A percentile compares a stretch with the other conserved stretches of the same genome.
Evolutionary conservation across 2,329 filamentous ascomycete genomes (phyloP).

Genomic region (Colletotrichum sp.): DNA sequence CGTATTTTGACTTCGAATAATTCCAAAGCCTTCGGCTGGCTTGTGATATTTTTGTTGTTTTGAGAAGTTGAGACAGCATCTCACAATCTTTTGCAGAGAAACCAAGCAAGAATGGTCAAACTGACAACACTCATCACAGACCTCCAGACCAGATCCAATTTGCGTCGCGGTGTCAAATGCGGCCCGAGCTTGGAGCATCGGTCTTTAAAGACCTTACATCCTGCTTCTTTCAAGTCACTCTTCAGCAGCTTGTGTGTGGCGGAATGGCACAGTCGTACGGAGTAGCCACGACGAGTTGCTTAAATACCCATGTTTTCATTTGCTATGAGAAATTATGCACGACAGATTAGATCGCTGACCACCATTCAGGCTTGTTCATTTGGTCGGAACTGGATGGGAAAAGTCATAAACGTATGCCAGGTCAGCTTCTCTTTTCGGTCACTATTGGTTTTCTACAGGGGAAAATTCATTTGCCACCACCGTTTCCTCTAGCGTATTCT

Average conservation of each 20-base stretch:
- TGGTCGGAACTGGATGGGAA: too few relatives aligned
- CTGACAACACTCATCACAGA: too few relatives aligned
- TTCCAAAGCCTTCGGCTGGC: fast-evolving
- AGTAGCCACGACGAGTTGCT: background rate
- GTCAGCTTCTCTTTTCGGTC: too few relatives aligned
- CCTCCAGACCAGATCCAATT: background rate
- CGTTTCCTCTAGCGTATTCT: too few relatives aligned
- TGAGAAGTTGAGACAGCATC: fast-evolving
- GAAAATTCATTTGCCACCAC: too few relatives aligned
- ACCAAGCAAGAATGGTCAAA: too few relatives aligned
- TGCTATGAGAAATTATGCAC: background rate
- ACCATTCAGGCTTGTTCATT: too few relatives aligned
- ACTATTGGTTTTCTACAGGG: too few relatives aligned
- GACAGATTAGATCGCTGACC: too few relatives aligned
- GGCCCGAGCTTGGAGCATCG: too few relatives aligned
- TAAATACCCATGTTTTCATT: background rate
- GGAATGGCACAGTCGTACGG: fast-evolving
- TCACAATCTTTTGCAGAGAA: background rate
- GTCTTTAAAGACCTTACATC: background rate
- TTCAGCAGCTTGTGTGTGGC: fast-evolving
- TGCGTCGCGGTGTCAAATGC: background rate
- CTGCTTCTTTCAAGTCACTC: background rate
- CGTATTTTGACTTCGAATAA: background rate
- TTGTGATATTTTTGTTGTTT: fast-evolving
- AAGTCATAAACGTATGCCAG: too few relatives aligned